A percentile compares a stretch with the other conserved stretches of the same genome.
phyloP scores from a whole-genome alignment of 2,329 filamentous ascomycete species.

The Pseudogymnoascus verrucosus region DNA sequence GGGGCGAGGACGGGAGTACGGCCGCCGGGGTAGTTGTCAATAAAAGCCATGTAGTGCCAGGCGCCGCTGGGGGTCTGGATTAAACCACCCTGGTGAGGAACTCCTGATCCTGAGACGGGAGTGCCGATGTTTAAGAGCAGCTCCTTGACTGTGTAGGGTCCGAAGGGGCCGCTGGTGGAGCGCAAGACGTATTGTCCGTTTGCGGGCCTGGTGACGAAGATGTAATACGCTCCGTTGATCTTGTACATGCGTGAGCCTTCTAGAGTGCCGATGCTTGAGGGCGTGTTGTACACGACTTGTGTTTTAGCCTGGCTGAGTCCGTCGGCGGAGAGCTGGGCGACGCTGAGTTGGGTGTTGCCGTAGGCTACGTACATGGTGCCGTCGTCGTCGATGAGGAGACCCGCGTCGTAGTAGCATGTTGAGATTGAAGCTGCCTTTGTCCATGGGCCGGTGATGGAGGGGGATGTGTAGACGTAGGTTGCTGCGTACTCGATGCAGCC shows the following conservation, averaged over 20 bases:
- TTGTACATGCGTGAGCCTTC: constrained; percentile 52
- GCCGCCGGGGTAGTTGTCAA: constrained; percentile 47
- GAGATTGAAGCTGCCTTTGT: no score
- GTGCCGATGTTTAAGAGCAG: constrained; percentile 36
- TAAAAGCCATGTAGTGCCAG: constrained; percentile 54
- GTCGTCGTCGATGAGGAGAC: constrained; percentile 34
- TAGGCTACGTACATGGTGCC: constrained; percentile 52
- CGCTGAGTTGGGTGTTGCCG: constrained; percentile 39
- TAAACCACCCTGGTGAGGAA: constrained; percentile 48
- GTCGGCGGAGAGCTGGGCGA: constrained; percentile 44
- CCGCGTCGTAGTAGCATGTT: no score
- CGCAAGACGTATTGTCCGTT: constrained; percentile 39
- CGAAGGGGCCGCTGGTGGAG: constrained; percentile 41
- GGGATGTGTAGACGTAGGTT: no score
- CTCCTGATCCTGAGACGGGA: constrained; percentile 38
- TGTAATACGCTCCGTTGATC: constrained; percentile 47
- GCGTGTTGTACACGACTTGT: constrained; percentile 36
- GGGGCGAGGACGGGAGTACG: constrained; percentile 50
- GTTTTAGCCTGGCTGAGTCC: constrained; percentile 38
- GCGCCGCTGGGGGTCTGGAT: constrained; percentile 42
- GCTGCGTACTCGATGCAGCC: no score
- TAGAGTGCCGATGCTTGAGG: constrained; percentile 31
- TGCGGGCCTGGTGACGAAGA: constrained; percentile 41
- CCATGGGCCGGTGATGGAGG: no score
- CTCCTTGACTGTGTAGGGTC: constrained; percentile 41